Evolutionary conservation across 148 eudicot genomes (phyloP).

Genomic region (Fagopyrum homotropicum): DNA sequence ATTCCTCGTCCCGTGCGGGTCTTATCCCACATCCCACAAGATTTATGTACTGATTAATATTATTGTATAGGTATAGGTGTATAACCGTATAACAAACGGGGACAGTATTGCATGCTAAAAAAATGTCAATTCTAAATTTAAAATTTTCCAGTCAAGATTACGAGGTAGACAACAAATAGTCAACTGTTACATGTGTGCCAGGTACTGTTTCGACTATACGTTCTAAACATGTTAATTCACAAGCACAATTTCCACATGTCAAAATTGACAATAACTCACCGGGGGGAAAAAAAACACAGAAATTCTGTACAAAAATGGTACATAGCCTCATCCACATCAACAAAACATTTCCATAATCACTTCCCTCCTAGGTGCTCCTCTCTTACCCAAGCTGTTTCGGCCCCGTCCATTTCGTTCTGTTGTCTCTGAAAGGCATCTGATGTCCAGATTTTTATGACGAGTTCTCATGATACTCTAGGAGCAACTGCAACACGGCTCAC

Average conservation of each 20-base stretch:
- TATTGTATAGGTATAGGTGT: too few species aligned
- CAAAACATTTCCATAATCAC: background rate
- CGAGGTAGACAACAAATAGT: too few species aligned
- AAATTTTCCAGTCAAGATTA: too few species aligned
- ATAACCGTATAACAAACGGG: too few species aligned
- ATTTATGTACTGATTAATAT: too few species aligned
- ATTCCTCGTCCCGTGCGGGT: too few species aligned
- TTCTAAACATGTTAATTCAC: background rate
- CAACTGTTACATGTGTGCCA: too few species aligned
- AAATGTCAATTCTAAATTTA: too few species aligned
- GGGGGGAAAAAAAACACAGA: background rate
- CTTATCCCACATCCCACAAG: too few species aligned
- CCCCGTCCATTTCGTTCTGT: background rate
- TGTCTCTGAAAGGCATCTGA: background rate
- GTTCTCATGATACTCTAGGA: background rate
- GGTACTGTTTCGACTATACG: too few species aligned
- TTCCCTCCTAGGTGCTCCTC: background rate
- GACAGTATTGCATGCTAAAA: too few species aligned
- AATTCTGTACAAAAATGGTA: slow-evolving; percentile 22
- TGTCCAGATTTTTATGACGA: background rate
- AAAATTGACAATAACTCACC: background rate
- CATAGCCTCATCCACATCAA: slow-evolving; percentile 7
- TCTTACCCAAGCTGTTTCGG: background rate
- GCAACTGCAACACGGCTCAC: background rate
- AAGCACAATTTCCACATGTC: background rate